Evolutionary conservation across 345 rosid species (phyloP), one percentile per base, ranked within the genome.

Genomic region (Eutrema heterophyllum): DNA sequence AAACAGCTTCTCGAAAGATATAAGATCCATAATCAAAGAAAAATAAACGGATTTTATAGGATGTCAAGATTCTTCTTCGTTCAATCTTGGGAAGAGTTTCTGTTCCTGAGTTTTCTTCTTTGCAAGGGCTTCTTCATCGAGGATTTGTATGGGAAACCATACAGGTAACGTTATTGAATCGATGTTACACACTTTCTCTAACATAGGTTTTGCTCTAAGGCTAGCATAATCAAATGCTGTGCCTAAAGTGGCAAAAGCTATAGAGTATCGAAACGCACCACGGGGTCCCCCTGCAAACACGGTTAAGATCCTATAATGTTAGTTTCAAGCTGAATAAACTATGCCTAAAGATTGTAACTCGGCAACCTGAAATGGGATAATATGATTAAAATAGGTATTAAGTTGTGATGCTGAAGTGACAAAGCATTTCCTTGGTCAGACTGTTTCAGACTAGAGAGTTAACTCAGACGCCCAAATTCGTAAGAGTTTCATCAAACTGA

Each of bases 101-200:
- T 85, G 81, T 78, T 92, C 89, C 67, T 70, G 78, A 29, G 89
- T 92, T 80, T 81, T 79, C 84, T 92, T 92, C 39, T 83, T 82
- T 7, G 94, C 87, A 30, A 89, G 86, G 58, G 87, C 89, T 75
- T 92, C 92, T 61, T 86, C 96, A 45, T 92, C 89, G 0, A 89
- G 92, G 56, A 89, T 80, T 83, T 88, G 88, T 78, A 92, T 89
- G 11, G 96, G 92, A 71, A 82, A 92, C 94, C 98, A 92, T 33
- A 82, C 92, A 2, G 96, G 94, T 73, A 89, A 80, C 72, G 80
- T 86, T 56, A 84, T 50, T 73, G 81, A 77, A 18, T 73, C 76
- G 3, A 61, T 80, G 10, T 83, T 82, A 11, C 54, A 68, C 11
- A 78, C 59, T 30, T 35, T 79, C 78, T 43, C 77, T 43, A 82